Percentiles rank a stretch among this genome's conserved stretches.
Evolutionary conservation across 2,329 filamentous ascomycete genomes (phyloP).

Genomic region (Sarocladium kiliense): DNA sequence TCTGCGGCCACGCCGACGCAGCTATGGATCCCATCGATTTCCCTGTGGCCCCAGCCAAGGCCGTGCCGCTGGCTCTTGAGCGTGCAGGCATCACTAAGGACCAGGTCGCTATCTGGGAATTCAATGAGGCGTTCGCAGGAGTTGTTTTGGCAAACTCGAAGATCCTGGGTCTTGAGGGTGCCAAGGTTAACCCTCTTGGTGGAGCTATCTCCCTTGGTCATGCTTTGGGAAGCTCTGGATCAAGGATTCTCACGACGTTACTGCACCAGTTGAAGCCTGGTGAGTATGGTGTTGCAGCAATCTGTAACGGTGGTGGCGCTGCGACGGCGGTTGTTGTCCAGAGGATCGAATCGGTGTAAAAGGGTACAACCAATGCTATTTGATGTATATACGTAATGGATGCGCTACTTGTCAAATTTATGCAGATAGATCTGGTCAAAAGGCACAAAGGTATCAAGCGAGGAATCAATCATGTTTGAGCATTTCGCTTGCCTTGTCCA

Average conservation of each 20-base stretch:
- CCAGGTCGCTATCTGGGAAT: conserved; percentile 93
- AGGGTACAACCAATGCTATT: not conserved
- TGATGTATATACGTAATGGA: conserved; percentile 3
- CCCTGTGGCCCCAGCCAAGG: conserved; percentile 85
- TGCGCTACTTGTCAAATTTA: not conserved
- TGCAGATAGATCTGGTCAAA: too few species aligned
- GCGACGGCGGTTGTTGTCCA: conserved; percentile 91
- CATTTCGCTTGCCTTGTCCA: conserved; percentile 2
- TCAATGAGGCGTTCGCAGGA: conserved; percentile 96
- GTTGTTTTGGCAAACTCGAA: conserved; percentile 94
- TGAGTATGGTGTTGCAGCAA: conserved; percentile 91
- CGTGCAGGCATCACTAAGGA: conserved; percentile 87
- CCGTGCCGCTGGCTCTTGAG: conserved; percentile 83
- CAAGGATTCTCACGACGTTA: conserved; percentile 82
- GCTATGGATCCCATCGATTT: conserved; percentile 91
- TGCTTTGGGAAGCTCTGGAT: conserved; percentile 88
- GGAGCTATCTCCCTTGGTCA: conserved; percentile 91
- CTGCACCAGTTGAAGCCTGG: conserved; percentile 87
- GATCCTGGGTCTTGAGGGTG: conserved; percentile 75
- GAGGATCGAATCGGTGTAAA: conserved; percentile 57
- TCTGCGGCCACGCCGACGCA: conserved; percentile 82
- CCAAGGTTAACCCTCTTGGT: conserved; percentile 80
- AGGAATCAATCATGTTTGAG: not conserved
- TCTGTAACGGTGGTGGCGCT: conserved; percentile 94
- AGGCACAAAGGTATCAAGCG: not conserved